phyloP scores from a whole-genome alignment of 2,329 filamentous ascomycete species.

The Domatiomyces globalis region DNA sequence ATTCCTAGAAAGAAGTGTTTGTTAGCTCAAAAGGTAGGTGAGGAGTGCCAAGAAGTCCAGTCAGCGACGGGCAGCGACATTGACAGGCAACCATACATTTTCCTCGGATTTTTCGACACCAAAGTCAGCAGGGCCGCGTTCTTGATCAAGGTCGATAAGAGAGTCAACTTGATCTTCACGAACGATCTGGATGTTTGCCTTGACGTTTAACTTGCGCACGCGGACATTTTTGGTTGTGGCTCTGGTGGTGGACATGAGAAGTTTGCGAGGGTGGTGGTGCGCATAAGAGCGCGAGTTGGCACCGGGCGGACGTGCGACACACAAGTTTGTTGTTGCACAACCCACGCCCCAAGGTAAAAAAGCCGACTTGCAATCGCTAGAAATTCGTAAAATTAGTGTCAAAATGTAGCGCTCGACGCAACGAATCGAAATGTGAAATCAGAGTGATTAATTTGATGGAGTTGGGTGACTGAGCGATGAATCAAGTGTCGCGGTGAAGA shows the following conservation, averaged over 20 bases:
- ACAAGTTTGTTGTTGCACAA: not conserved
- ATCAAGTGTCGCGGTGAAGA: conserved; percentile 6
- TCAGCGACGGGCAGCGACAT: not conserved
- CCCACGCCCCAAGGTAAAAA: conserved; percentile 1
- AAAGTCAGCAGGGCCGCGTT: conserved; percentile 77
- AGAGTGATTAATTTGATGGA: conserved; percentile 43
- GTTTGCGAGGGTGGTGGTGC: not conserved
- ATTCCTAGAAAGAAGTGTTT: conserved; percentile 49
- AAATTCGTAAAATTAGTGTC: conserved; percentile 49
- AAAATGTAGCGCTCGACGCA: conserved; percentile 47
- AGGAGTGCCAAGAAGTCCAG: conserved; percentile 8
- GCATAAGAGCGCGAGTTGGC: not conserved
- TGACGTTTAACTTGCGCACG: conserved; percentile 65
- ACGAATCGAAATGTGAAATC: conserved; percentile 38
- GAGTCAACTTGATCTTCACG: conserved; percentile 83
- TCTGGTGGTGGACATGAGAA: not conserved
- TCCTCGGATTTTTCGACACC: conserved; percentile 96
- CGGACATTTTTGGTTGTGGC: conserved; percentile 3
- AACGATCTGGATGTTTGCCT: conserved; percentile 74
- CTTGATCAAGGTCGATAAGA: conserved; percentile 67
- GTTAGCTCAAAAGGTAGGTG: conserved; percentile 17
- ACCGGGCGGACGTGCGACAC: not conserved
- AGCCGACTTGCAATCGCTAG: conserved; percentile 3
- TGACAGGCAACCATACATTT: conserved; percentile 53
- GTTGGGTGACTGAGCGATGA: conserved; percentile 4